Conservation (phyloP, 2,329 filamentous ascomycete species). For the Ophiocordyceps sinensis region DNA sequence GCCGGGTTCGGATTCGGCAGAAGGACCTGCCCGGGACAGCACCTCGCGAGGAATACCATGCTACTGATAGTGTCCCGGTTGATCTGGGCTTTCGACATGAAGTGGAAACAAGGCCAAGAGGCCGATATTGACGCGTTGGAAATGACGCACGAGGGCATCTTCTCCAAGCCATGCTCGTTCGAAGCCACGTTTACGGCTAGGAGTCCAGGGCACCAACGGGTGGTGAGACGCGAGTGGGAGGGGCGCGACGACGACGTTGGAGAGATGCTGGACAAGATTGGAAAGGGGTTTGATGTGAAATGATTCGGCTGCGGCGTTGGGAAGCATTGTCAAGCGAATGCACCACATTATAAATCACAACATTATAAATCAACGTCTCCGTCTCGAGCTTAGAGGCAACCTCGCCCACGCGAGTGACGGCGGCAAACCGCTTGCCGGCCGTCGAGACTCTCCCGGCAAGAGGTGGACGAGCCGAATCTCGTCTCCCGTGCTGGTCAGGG, state of each 20-base stretch:
- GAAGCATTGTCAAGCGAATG: no score
- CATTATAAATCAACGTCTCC: no score
- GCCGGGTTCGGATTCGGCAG: slow-evolving; percentile 2
- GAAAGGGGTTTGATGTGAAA: not conserved
- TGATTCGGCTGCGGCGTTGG: no score
- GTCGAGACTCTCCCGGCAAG: no score
- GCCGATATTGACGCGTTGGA: not conserved
- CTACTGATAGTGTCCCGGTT: not conserved
- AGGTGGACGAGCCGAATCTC: no score
- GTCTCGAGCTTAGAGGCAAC: no score
- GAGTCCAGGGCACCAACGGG: not conserved
- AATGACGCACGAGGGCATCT: slow-evolving; percentile 1
- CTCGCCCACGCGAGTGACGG: no score
- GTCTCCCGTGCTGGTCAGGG: no score
- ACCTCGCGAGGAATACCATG: not conserved
- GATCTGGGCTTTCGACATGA: slow-evolving; percentile 1
- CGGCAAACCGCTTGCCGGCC: no score
- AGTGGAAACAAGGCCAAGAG: not conserved
- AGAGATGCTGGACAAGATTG: not conserved
- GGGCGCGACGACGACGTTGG: not conserved
- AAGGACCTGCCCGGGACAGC: slow-evolving; percentile 1
- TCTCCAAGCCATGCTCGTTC: not conserved
- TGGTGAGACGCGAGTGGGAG: not conserved
- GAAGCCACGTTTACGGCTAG: not conserved
- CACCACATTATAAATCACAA: no score